A percentile compares a stretch with the other conserved stretches of the same genome.
Conservation (phyloP, 2,329 filamentous ascomycete genomes). For the Cladosporium velox region DNA sequence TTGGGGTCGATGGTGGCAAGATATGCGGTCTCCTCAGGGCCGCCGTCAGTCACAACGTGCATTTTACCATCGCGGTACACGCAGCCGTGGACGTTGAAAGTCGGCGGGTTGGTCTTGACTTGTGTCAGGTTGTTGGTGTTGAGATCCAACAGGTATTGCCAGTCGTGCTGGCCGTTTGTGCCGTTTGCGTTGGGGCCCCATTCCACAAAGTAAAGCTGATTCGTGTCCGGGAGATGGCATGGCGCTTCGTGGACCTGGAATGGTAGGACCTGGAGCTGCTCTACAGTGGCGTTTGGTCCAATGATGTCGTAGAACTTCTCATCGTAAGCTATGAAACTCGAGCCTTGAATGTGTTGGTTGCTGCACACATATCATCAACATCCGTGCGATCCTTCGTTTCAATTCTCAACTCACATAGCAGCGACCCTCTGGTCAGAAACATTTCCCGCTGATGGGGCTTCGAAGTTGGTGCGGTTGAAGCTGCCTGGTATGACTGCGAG, state of each 20-base stretch:
- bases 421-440: conserved; percentile 8
- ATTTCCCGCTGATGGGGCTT: conserved; percentile 12
- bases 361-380: background rate
- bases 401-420: background rate
- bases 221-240: conserved; percentile 30
- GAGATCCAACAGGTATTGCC: conserved; percentile 21
- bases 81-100: conserved; percentile 32
- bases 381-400: too few species aligned
- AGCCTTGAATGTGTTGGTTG: conserved; percentile 24
- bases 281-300: conserved; percentile 30
- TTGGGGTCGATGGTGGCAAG: conserved; percentile 26
- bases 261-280: conserved; percentile 29
- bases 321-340: conserved; percentile 33
- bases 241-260: conserved; percentile 32
- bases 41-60: conserved; percentile 31
- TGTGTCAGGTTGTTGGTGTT: conserved; percentile 14
- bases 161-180: conserved; percentile 17
- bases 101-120: conserved; percentile 26
- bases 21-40: conserved; percentile 28
- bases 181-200: conserved; percentile 16
- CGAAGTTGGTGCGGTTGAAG: conserved; percentile 18
- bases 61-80: conserved; percentile 29
- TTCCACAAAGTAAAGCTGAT: conserved; percentile 28
- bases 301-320: conserved; percentile 31
- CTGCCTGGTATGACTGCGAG: conserved; percentile 12